Percentiles rank a stretch among this genome's conserved stretches.
Evolutionary conservation across 2,329 filamentous ascomycete species (phyloP).

Genomic region (Dryadomyces quercivorus): DNA sequence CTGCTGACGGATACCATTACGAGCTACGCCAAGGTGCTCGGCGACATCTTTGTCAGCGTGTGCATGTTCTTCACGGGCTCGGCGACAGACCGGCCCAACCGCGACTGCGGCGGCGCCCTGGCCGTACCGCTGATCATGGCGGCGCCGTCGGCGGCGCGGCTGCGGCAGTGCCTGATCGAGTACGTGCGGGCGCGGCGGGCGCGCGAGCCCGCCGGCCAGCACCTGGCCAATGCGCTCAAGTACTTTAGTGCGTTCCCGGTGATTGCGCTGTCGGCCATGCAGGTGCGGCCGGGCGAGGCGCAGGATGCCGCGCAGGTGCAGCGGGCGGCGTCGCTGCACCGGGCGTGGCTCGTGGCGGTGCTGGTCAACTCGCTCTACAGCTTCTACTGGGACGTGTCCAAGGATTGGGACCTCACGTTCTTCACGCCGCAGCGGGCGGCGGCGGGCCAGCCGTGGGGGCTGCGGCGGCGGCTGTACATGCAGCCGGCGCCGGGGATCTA

Average conservation of each 20-base stretch:
- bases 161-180: constrained; percentile 87
- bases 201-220: constrained; percentile 58
- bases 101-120: constrained; percentile 66
- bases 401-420: constrained; percentile 91
- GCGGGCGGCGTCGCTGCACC: constrained; percentile 31
- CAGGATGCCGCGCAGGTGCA: background rate
- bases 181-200: constrained; percentile 58
- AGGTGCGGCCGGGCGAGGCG: constrained; percentile 43
- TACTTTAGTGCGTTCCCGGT: constrained; percentile 93
- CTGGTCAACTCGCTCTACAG: constrained; percentile 80
- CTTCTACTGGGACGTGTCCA: constrained; percentile 97
- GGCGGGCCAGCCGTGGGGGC: constrained; percentile 59
- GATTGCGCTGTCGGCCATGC: constrained; percentile 65
- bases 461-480: constrained; percentile 65
- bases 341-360: constrained; percentile 58
- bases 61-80: constrained; percentile 68
- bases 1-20: constrained; percentile 89
- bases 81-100: constrained; percentile 70
- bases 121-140: constrained; percentile 77
- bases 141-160: constrained; percentile 70
- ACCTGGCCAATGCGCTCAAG: constrained; percentile 87
- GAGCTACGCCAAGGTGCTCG: constrained; percentile 85
- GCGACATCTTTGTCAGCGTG: constrained; percentile 74
- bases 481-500: constrained; percentile 57
- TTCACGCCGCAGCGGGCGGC: constrained; percentile 48